These are phyloP conservation scores for Henckelia pumila DNA, from an alignment of 257 asterid species.

Conservation along the genomic window DNA sequence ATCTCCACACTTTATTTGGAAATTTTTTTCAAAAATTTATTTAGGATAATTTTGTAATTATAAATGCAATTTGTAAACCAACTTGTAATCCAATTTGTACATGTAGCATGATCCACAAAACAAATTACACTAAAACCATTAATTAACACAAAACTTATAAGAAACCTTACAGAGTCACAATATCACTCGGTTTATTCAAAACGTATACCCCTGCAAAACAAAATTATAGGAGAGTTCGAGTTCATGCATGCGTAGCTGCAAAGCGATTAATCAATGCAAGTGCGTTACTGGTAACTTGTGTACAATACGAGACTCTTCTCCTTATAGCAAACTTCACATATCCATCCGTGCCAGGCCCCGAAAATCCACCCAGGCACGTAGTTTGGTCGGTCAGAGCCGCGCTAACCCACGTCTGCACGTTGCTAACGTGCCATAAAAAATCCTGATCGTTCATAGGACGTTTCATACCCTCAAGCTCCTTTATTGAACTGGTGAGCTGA, in stretches of 20 bases:
- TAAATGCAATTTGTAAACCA: too few species aligned
- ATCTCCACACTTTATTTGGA: too few species aligned
- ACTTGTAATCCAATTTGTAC: too few species aligned
- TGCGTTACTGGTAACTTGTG: slow-evolving; percentile 55
- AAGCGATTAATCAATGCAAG: slow-evolving; percentile 56
- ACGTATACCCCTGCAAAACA: too few species aligned
- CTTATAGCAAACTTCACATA: slow-evolving; percentile 36
- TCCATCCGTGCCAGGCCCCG: slow-evolving; percentile 35
- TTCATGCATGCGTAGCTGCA: slow-evolving; percentile 32
- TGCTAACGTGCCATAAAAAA: slow-evolving; percentile 62
- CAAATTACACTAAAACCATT: too few species aligned
- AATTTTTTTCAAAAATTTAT: too few species aligned
- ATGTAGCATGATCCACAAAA: too few species aligned
- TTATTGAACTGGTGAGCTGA: slow-evolving; percentile 32
- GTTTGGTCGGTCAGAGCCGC: slow-evolving; percentile 50
- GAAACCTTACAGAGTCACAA: too few species aligned
- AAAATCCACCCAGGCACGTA: slow-evolving; percentile 48
- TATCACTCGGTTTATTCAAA: too few species aligned
- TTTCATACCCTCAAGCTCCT: slow-evolving; percentile 46
- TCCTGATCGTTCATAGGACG: slow-evolving; percentile 29
- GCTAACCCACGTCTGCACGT: slow-evolving; percentile 72
- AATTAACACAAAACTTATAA: too few species aligned
- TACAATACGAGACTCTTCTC: slow-evolving; percentile 36
- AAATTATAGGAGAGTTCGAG: too few species aligned
- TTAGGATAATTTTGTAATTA: too few species aligned